Evolutionary conservation across 2,329 filamentous ascomycete species (phyloP), one percentile per base, ranked within the genome.

Genomic region (Arthrocladium fulminans): DNA sequence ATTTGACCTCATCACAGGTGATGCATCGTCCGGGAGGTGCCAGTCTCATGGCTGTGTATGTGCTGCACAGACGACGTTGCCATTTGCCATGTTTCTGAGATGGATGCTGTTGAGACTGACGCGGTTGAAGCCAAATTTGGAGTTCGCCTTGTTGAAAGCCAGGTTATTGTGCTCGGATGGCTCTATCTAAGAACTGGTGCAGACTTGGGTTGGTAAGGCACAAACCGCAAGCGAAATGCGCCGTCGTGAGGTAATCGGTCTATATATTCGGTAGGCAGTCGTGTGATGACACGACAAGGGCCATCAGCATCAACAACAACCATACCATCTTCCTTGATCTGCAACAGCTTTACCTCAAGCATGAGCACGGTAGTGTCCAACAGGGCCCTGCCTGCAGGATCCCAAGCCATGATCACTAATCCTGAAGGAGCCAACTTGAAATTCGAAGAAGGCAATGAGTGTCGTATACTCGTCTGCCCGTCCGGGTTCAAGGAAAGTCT

Each of bases 401-500:
- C 5, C 4, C 4, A n/a, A 19, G 37, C 19, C 37, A 43, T 43
- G 40, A 25, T 43, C 23, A 17, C 40, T 12, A 29, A 19, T 43
- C 23, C 23, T 17, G 29, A 15, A 25, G 12, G 17, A n/a, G 5
- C 20, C 23, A 43, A 43, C 24, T 15, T 43, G 3, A 10, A 43
- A 17, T 30, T 25, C 40, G 5, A 10, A 3, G 40, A 43, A 12
- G 40, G 40, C 40, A 61, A 27, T 23, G 40, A 43, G 15, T 43
- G 40, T 30, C 12, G 40, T 4, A 63, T 77, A 20, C 66, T 77
- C 42, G 66, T 77, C 30, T 72, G 71, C 13, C 74, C 74, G 0
- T 76, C 73, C 0, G 74, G 73, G 2, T 76, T 76, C 65, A 77
- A 76, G 50, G 73, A 74, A 22, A 75, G 72, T 42, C 66, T 77